phyloP scores from a whole-genome alignment of 768 basidiomycete species.

The Mycena metata region DNA sequence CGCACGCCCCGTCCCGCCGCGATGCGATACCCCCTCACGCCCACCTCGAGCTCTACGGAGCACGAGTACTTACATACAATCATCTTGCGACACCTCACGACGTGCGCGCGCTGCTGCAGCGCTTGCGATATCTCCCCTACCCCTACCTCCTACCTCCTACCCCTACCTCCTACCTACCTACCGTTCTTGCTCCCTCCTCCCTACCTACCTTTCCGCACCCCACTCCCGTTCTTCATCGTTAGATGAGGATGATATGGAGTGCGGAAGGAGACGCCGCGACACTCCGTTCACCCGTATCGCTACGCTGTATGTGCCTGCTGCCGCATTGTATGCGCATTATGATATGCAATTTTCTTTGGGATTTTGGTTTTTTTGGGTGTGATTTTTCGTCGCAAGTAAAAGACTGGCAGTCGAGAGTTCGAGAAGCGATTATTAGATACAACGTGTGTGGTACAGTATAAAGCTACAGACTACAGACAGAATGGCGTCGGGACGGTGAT shows the following conservation, averaged over 20 bases:
- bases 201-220: background rate
- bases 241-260: no score
- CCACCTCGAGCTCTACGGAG: background rate
- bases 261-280: conserved; percentile 16
- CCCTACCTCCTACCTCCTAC: background rate
- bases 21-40: conserved; percentile 20
- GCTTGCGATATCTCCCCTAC: conserved; percentile 29
- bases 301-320: background rate
- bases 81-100: conserved; percentile 25
- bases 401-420: background rate
- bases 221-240: background rate
- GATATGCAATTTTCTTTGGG: conserved; percentile 31
- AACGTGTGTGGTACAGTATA: no score
- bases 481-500: conserved; percentile 32
- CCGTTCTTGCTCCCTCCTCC: background rate
- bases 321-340: conserved; percentile 9
- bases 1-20: conserved; percentile 8
- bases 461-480: conserved; percentile 17
- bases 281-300: conserved; percentile 6
- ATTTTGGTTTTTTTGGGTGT: conserved; percentile 4
- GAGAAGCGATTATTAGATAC: background rate
- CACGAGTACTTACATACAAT: background rate
- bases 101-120: conserved; percentile 9
- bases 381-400: background rate
- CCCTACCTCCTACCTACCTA: no score